Conservation (phyloP, 345 rosid genomes). For the Psidium friedrichsthalianum region DNA sequence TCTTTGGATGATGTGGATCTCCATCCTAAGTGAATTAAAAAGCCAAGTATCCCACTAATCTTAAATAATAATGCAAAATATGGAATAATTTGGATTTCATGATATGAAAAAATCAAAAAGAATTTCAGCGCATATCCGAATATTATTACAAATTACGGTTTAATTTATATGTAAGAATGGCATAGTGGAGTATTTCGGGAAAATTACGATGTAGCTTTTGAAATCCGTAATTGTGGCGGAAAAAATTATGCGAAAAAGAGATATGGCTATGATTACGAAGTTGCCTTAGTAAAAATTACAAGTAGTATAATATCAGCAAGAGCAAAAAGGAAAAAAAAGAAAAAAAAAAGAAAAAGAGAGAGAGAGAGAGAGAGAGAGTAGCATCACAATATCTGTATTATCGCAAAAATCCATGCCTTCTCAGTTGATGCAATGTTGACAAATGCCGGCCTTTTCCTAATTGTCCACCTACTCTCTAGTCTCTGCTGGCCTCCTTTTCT, state of each 20-base stretch:
- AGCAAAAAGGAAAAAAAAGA: not conserved
- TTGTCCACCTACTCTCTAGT: not conserved
- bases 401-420: not conserved
- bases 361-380: not conserved
- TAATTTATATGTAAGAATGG: not conserved
- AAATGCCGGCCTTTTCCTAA: not conserved
- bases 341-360: not conserved
- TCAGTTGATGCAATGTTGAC: not conserved
- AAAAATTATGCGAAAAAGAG: not conserved
- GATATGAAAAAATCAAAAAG: not conserved
- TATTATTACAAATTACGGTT: not conserved
- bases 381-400: not conserved
- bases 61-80: not conserved
- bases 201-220: not conserved
- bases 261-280: not conserved
- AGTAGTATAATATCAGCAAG: not conserved
- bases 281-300: not conserved
- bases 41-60: not conserved
- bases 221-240: not conserved
- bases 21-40: not conserved
- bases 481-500: not conserved
- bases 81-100: not conserved
- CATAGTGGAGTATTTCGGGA: too few relatives aligned
- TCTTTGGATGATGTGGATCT: not conserved
- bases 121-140: not conserved